These are phyloP conservation scores for Withania somnifera DNA, from an alignment of 305 asterid species.

Conservation along the genomic window DNA sequence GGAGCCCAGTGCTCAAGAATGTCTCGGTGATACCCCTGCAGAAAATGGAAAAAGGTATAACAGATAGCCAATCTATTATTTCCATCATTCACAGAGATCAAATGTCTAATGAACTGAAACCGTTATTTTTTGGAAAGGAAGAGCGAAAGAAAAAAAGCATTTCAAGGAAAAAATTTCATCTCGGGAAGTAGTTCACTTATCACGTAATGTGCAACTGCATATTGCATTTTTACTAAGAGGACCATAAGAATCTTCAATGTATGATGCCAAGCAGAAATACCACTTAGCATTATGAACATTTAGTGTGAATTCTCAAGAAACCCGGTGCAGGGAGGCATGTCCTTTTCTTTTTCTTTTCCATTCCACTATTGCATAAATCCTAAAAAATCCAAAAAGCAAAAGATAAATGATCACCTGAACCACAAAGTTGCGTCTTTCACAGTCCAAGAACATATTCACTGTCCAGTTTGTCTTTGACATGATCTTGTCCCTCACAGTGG, in stretches of 20 bases:
- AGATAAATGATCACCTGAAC: conserved; percentile 50
- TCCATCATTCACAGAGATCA: not conserved
- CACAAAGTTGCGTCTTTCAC: conserved; percentile 88
- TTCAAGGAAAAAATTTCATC: not conserved
- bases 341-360: not conserved
- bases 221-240: not conserved
- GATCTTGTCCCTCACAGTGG: conserved; percentile 79
- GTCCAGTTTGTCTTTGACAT: conserved; percentile 67
- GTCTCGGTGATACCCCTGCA: conserved; percentile 82
- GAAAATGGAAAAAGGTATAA: not conserved
- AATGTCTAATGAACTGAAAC: not conserved
- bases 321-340: not conserved
- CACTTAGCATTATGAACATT: not conserved
- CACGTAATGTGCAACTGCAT: not conserved
- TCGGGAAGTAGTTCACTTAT: not conserved
- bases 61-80: not conserved
- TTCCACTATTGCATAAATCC: not conserved
- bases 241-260: not conserved
- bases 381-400: not conserved
- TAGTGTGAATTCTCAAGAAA: not conserved
- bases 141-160: not conserved
- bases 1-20: conserved; percentile 49
- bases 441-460: conserved; percentile 72
- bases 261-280: no score
- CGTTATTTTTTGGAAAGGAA: not conserved